Evolutionary conservation across 148 eudicot genomes (phyloP).

Genomic region (Persicaria tinctoria): DNA sequence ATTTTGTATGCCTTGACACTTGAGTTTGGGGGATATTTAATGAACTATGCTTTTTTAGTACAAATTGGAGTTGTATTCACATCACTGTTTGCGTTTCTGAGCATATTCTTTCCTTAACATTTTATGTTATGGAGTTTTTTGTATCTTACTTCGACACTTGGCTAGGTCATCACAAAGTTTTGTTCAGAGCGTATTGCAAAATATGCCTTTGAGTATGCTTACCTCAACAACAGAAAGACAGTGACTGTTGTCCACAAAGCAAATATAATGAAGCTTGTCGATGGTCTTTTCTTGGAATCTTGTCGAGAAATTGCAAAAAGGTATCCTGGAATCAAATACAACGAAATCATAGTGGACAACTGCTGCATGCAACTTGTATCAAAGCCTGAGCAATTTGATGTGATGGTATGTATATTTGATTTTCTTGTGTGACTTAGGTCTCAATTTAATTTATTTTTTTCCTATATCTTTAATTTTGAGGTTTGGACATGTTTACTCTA

Average conservation of each 20-base stretch:
- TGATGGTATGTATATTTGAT: constrained; percentile 25
- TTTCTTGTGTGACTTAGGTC: background rate
- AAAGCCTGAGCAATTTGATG: constrained; percentile 40
- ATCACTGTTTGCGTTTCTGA: background rate
- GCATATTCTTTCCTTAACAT: background rate
- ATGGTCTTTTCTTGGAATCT: constrained; percentile 38
- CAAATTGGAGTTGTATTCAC: background rate
- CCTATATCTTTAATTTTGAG: background rate
- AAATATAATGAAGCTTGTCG: constrained; percentile 38
- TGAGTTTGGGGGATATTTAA: too few species aligned
- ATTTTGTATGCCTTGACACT: too few species aligned
- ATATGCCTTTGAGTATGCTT: constrained; percentile 38
- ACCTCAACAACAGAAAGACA: constrained; percentile 37
- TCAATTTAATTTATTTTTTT: background rate
- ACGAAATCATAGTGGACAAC: constrained; percentile 37
- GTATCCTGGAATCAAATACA: constrained; percentile 34
- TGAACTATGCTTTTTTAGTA: too few species aligned
- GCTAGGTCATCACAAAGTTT: constrained; percentile 35
- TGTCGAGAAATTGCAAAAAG: constrained; percentile 32
- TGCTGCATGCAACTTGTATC: constrained; percentile 46
- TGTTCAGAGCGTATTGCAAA: constrained; percentile 36
- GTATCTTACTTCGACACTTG: constrained; percentile 8
- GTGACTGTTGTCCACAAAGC: constrained; percentile 38
- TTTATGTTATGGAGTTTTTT: constrained; percentile 13
- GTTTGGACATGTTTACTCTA: background rate